phyloP scores from a whole-genome alignment of 768 basidiomycete genomes.

The Phlebiopsis gigantea region DNA sequence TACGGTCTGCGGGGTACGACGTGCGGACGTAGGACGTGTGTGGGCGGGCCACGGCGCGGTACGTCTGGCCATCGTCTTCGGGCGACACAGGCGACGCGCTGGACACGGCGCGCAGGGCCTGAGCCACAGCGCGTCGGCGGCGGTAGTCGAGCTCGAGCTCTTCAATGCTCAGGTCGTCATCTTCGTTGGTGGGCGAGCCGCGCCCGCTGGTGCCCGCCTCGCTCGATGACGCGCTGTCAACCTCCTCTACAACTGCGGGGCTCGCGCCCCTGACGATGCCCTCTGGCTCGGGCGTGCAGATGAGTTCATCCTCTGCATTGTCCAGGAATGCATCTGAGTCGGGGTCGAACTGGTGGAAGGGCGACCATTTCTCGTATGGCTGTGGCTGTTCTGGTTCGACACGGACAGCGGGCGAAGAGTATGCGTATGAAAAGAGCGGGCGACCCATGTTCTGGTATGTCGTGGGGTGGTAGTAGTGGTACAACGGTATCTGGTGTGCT shows the following conservation, averaged over 20 bases:
- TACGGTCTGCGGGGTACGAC: neutral
- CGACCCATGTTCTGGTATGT: slow-evolving; percentile 12
- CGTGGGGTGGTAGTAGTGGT: slow-evolving; percentile 1
- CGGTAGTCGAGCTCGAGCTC: slow-evolving; percentile 9
- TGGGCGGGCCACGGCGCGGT: slow-evolving; percentile 1
- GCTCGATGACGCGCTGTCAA: slow-evolving; percentile 23
- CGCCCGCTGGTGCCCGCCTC: slow-evolving; percentile 41
- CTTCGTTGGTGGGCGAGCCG: slow-evolving; percentile 43
- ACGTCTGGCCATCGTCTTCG: slow-evolving; percentile 6
- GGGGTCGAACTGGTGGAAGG: slow-evolving; percentile 67
- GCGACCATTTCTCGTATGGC: slow-evolving; percentile 54
- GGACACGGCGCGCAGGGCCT: neutral
- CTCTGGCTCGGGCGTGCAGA: slow-evolving; percentile 32
- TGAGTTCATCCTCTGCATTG: slow-evolving; percentile 58
- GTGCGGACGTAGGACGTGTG: slow-evolving; percentile 6
- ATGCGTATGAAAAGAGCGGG: slow-evolving; percentile 16
- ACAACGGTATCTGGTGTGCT: slow-evolving; percentile 13
- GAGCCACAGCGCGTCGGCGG: neutral
- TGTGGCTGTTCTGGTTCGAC: slow-evolving; percentile 7
- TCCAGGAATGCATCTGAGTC: slow-evolving; percentile 78
- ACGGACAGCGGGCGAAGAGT: slow-evolving; percentile 10
- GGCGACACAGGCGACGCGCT: neutral
- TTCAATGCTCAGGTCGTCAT: slow-evolving; percentile 34
- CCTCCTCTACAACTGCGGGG: slow-evolving; percentile 5
- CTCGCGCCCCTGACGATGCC: slow-evolving; percentile 4